Percentiles rank a stretch among this genome's conserved stretches.
phyloP scores from a whole-genome alignment of 1,284 basidiomycete species.

The Singerocomus inundabilis region DNA sequence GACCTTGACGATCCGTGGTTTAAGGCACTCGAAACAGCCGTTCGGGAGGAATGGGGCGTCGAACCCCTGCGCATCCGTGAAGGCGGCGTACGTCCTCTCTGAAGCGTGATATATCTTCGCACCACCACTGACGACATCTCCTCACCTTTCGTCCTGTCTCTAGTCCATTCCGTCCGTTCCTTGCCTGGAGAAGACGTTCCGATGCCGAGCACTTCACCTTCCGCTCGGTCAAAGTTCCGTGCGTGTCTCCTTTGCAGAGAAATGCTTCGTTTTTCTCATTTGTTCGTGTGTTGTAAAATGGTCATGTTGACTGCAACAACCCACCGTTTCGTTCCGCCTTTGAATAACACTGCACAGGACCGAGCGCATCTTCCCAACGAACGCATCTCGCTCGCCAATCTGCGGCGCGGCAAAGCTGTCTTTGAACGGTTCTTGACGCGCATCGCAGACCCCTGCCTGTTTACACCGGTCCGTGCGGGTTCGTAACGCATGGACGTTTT shows the following conservation, averaged over 20 bases:
- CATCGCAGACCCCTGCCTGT: conserved; percentile 28
- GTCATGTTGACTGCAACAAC: background rate
- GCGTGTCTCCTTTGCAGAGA: conserved; percentile 30
- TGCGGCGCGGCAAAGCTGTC: conserved; percentile 72
- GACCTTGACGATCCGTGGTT: conserved; percentile 82
- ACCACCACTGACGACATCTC: conserved; percentile 2
- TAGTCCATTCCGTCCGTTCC: conserved; percentile 91
- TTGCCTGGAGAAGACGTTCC: conserved; percentile 88
- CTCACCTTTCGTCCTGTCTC: background rate
- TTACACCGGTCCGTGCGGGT: background rate
- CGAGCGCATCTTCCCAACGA: conserved; percentile 88
- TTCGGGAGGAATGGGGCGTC: conserved; percentile 82
- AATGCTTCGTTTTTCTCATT: no score
- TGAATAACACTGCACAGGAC: conserved; percentile 46
- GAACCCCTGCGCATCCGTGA: conserved; percentile 88
- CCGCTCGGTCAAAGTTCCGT: conserved; percentile 86
- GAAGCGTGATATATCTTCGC: background rate
- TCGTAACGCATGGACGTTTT: background rate
- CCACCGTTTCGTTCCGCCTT: background rate
- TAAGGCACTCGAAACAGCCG: conserved; percentile 75
- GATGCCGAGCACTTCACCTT: conserved; percentile 80
- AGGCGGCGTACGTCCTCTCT: conserved; percentile 70
- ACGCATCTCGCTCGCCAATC: conserved; percentile 74
- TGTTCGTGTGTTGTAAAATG: background rate
- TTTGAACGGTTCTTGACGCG: conserved; percentile 66